Evolutionary conservation across 1,284 basidiomycete species (phyloP), one percentile per base, ranked within the genome.

Genomic region (Malassezia pachydermatis): DNA sequence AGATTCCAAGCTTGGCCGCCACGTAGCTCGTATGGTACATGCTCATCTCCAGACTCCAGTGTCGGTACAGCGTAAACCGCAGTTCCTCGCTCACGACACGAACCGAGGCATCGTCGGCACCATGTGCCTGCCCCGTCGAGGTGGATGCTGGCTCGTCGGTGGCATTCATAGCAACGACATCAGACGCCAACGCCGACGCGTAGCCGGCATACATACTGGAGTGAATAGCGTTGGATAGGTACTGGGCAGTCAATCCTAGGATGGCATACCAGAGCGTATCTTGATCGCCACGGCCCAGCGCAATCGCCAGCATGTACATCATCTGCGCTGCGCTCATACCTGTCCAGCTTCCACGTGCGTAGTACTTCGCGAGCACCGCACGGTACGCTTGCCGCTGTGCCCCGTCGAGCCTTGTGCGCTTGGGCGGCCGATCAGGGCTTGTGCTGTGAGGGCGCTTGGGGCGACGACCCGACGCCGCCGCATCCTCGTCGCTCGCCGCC

Each of bases 11-110:
- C 72, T 90, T 89, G 34, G 84, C 83, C 1, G 90, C 92, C 13
- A 99, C 84, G 65, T 98, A 99, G 56, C 84, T 84, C 1, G 89
- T 94, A 71, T 99, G 92, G 67, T 85, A 84, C 92, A 99, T 98
- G 10, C 88, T 82, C 66, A 95, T 89, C 69, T 96, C 96, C 33
- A 99, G 73, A 40, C 84, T 94, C 94, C 94, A 99, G 74, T 98
- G 94, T 44, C 92, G 79, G 72, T 94, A 92, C 40, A 98, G 78
- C 73, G 84, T 88, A 72, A 99, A 98, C 10, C 94, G 56, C 2
- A 70, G 55, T 41, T 70, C 68, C 9, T 58, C 39, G 2, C 52
- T 41, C 17, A 59, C 30, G 29, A 69, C 58, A 13, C 67, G 63
- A 22, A 70, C 63, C 3, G 58, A 39, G 4, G 44, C 45, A 41